Evolutionary conservation across 495 filamentous ascomycete genomes (phyloP), one percentile per base, ranked within the genome.

Genomic region (Acidiella bohemica): DNA sequence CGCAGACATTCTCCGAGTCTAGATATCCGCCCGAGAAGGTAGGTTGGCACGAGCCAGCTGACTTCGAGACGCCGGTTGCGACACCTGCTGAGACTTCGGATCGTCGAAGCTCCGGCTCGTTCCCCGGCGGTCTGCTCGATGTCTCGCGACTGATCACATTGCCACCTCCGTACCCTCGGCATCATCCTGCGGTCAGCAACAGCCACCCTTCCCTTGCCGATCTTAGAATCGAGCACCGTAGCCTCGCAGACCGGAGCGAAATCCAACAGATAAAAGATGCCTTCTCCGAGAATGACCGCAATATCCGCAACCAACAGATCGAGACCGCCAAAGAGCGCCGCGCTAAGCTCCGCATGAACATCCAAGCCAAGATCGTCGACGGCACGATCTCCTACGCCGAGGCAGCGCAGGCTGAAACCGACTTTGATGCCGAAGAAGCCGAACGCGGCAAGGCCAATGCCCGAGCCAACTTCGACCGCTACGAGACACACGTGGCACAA

Each of bases 161-260:
- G 1, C 90, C 93, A 6, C 90, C 84, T 4, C 83, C 90, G 1
- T 96, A 87, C 56, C 90, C 90, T 2, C 73, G 85, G 12, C 84
- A 95, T 56, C 78, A 95, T 53, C 90, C 90, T 10, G 90, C 90
- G 4, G 81, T 95, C 34, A 93, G 92, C 56, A 97, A 97, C 53
- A 84, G 75, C 52, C 90, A 97, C 55, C 90, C 90, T 0, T 78
- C 90, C 39, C 70, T 97, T 7, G 70, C 85, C 0, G 67, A 78
- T 0, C 83, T 84, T 18, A 73, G 90, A 24, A 76, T 68, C 6
- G 63, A 76, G 0, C 80, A 94, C 13, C 78, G 92, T 11, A 66
- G 70, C 0, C 66, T 95, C 14, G 80, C 75, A 44, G 83, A 95
- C 49, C 61, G 88, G 39, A 66, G 68, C 4, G 81, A 86, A 47